Percentiles rank a stretch among this genome's conserved stretches.
These are phyloP conservation scores for Claviceps sp. DNA, from an alignment of 2,329 filamentous ascomycete genomes.

Conservation along the genomic window DNA sequence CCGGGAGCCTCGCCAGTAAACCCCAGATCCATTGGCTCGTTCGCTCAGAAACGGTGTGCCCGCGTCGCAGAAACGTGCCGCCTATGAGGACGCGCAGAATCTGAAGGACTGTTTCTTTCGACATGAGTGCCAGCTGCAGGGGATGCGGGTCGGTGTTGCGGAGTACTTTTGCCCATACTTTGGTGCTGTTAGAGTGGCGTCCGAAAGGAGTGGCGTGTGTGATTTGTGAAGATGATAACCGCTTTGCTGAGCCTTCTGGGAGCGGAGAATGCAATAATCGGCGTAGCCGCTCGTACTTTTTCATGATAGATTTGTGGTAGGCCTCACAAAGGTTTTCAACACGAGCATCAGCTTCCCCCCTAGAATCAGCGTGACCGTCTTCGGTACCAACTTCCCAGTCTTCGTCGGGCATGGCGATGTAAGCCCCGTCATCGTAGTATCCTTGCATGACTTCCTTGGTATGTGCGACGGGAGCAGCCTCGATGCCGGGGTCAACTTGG, in stretches of 20 bases:
- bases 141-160: conserved; percentile 42
- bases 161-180: conserved; percentile 39
- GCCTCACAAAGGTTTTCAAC: conserved; percentile 38
- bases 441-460: conserved; percentile 42
- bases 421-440: conserved; percentile 68
- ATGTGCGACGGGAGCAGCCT: conserved; percentile 25
- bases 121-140: conserved; percentile 48
- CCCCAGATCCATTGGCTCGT: conserved; percentile 81
- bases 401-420: conserved; percentile 45
- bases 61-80: conserved; percentile 48
- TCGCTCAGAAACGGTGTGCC: conserved; percentile 45
- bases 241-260: conserved; percentile 35
- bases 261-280: conserved; percentile 42
- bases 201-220: conserved; percentile 42
- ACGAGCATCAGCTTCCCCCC: conserved; percentile 15
- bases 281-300: conserved; percentile 54
- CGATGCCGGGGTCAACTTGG: conserved; percentile 20
- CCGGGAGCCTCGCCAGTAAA: conserved; percentile 60
- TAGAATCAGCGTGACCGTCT: conserved; percentile 11
- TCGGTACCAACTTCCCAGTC: conserved; percentile 16
- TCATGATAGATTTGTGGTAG: conserved; percentile 54
- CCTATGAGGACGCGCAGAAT: conserved; percentile 54
- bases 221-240: conserved; percentile 40
- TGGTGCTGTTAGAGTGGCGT: conserved; percentile 33
- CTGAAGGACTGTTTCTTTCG: conserved; percentile 50